A percentile compares a stretch with the other conserved stretches of the same genome.
Evolutionary conservation across 2,329 filamentous ascomycete species (phyloP).

Genomic region (Apiospora marii): DNA sequence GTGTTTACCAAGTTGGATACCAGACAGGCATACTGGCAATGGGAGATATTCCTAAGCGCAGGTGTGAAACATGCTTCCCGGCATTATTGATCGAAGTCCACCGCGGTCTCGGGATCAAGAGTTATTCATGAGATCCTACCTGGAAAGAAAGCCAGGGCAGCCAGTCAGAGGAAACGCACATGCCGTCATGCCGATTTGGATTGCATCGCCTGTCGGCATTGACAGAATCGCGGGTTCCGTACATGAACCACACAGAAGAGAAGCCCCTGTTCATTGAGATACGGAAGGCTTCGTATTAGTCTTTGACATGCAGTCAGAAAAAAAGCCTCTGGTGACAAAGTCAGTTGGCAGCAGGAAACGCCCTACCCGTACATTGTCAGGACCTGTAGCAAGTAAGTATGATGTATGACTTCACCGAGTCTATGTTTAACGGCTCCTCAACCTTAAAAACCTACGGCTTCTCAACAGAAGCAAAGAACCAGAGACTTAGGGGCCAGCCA

Average conservation of each 20-base stretch:
- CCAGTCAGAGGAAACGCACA: background rate
- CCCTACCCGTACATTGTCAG: background rate
- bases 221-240: background rate
- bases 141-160: background rate
- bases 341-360: background rate
- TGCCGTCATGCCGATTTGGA: background rate
- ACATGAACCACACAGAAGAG: background rate
- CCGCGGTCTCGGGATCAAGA: background rate
- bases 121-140: background rate
- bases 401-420: conserved; percentile 17
- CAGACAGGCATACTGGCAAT: background rate
- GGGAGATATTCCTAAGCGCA: background rate
- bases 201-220: background rate
- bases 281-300: background rate
- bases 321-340: background rate
- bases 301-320: conserved; percentile 1
- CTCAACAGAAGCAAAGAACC: conserved; percentile 17
- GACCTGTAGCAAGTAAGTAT: background rate
- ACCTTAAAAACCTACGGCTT: background rate
- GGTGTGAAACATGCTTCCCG: conserved; percentile 7
- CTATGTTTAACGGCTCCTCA: conserved; percentile 8
- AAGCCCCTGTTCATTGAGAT: background rate
- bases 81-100: background rate
- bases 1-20: background rate
- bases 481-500: background rate